These are phyloP conservation scores for Apophysomyces sp. DNA, from an alignment of 371 early-diverging fungal genomes.

Conservation along the genomic window DNA sequence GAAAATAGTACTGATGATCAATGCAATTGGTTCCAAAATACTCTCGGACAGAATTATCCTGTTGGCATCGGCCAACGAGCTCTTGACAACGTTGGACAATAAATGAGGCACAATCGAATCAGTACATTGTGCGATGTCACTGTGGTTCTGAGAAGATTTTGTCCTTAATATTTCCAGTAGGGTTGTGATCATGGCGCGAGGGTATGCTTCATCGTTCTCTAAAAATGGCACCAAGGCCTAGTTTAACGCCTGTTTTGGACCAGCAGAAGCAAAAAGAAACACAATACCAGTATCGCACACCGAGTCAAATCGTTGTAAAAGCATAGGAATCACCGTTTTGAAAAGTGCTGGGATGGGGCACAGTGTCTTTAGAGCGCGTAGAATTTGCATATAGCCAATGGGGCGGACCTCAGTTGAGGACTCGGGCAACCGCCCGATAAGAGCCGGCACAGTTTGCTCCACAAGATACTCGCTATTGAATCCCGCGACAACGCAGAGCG, in stretches of 20 bases:
- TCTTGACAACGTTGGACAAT: slow-evolving; percentile 40
- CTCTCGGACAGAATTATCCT: slow-evolving; percentile 24
- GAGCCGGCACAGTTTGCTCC: slow-evolving; percentile 33
- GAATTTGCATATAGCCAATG: slow-evolving; percentile 15
- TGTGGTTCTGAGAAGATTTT: slow-evolving; percentile 41
- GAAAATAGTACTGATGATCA: slow-evolving; percentile 48
- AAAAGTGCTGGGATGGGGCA: slow-evolving; percentile 31
- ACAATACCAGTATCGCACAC: slow-evolving; percentile 34
- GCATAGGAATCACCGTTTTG: slow-evolving; percentile 17
- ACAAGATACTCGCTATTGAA: slow-evolving; percentile 25
- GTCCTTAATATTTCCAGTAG: slow-evolving; percentile 41
- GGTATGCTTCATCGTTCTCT: slow-evolving; percentile 34
- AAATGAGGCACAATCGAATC: slow-evolving; percentile 46
- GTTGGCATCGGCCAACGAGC: slow-evolving; percentile 30
- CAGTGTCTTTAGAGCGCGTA: slow-evolving; percentile 27
- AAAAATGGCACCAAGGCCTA: too few relatives aligned
- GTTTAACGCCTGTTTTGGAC: too few relatives aligned
- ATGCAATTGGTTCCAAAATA: slow-evolving; percentile 38
- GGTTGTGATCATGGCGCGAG: slow-evolving; percentile 41
- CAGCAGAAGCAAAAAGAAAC: too few relatives aligned
- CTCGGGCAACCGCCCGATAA: slow-evolving; percentile 29
- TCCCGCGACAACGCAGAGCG: slow-evolving; percentile 23
- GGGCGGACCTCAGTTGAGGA: slow-evolving; percentile 7
- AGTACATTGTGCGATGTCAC: slow-evolving; percentile 48
- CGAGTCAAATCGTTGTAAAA: slow-evolving; percentile 35